Evolutionary conservation across 2,329 filamentous ascomycete genomes (phyloP).

Genomic region (Colletotrichum lupini): DNA sequence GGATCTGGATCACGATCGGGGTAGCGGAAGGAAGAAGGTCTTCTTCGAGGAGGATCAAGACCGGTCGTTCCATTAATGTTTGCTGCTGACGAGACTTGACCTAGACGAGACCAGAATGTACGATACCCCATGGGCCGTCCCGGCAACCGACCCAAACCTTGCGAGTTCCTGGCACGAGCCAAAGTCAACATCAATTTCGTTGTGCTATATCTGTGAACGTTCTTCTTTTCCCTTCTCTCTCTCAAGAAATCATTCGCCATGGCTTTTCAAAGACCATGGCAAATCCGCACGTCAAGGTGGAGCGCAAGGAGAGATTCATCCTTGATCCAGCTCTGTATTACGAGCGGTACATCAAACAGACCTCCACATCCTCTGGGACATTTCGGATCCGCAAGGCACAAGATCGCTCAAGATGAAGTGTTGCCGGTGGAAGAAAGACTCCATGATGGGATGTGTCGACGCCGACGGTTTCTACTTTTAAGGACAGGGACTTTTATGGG

Average conservation of each 20-base stretch:
- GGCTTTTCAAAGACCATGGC: conserved; percentile 7
- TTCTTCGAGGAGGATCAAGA: conserved; percentile 56
- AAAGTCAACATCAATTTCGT: conserved; percentile 25
- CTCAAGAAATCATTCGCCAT: conserved; percentile 4
- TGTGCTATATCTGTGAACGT: background rate
- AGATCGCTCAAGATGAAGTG: conserved; percentile 38
- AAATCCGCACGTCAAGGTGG: conserved; percentile 77
- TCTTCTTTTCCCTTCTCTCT: conserved; percentile 11
- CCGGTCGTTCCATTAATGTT: conserved; percentile 18
- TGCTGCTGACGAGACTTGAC: conserved; percentile 31
- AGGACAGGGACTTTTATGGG: conserved; percentile 43
- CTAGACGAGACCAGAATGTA: conserved; percentile 42
- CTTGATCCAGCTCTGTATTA: conserved; percentile 80
- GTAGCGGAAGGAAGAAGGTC: conserved; percentile 61
- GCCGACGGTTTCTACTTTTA: conserved; percentile 41
- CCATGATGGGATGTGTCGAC: conserved; percentile 22
- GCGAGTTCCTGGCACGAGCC: conserved; percentile 2
- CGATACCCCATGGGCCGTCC: conserved; percentile 49
- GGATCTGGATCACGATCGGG: conserved; percentile 62
- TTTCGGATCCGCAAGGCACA: conserved; percentile 17
- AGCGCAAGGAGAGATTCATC: conserved; percentile 81
- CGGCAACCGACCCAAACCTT: background rate
- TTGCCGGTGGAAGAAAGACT: conserved; percentile 15
- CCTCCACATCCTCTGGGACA: conserved; percentile 23
- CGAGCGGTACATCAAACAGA: conserved; percentile 72